Evolutionary conservation across 495 filamentous ascomycete genomes (phyloP), one percentile per base, ranked within the genome.

Genomic region (Hypoxylon fragiforme): DNA sequence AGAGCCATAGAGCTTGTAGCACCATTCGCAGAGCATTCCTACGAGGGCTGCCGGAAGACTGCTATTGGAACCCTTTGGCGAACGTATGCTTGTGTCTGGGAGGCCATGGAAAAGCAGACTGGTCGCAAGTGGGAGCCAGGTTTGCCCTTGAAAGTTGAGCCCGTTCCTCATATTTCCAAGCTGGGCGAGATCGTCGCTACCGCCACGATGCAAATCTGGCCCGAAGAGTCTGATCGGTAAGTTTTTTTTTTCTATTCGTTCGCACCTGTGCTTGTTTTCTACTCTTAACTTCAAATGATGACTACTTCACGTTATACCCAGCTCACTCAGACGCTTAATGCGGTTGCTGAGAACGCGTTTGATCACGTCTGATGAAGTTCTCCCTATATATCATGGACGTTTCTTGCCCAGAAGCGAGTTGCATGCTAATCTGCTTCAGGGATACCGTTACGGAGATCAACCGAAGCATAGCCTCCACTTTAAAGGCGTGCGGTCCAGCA

Each of bases 271-370:
- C 43, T 37, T 32, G n/a, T 46, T 48, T 54, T 54, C 20, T 64
- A n/a, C n/a, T 13, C 26, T 1, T 24, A 18, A 9, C 39, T 54
- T 66, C 61, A 70, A 68, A 91, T 92, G 91, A 97, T 96, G 90
- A 96, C 73, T 72, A 81, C 73, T 72, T 72, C 75, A 84, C 89
- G 90, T 89, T 94, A 90, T 87, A 92, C 92, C 91, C 91, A 97
- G 91, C 91, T 97, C 92, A 96, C 92, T 96, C 87, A 87, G 86
- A 97, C 82, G 83, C 88, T 80, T 75, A 66, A 74, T 83, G 88
- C 81, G 82, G 75, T 81, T 96, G 92, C 86, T 91, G 91, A 80
- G 83, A 94, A 95, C 76, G 76, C 90, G 89, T 89, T n/a, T n/a
- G n/a, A n/a, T n/a, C n/a, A n/a, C n/a, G n/a, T n/a, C n/a, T n/a